Base-by-base conservation (phyloP, 306 rosid genomes). In the Gleditsia sinensis region DNA sequence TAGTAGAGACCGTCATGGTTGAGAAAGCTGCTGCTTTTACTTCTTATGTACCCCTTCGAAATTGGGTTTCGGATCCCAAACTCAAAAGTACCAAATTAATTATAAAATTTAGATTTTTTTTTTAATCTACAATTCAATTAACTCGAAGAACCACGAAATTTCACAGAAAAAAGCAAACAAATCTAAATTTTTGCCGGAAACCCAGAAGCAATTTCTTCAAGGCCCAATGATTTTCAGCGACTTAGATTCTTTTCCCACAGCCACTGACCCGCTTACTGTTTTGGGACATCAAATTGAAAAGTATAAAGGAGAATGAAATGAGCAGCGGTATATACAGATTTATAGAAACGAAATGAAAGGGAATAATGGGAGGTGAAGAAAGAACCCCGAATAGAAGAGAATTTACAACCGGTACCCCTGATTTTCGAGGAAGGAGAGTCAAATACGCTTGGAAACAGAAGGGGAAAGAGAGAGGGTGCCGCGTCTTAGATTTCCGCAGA, bases 1-100 rank as follows among this genome's bases (percentile, higher is more conserved):
- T 86, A 30, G 92, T 76, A 6, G 94, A 91, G 4, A 86, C 94
- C 27, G 81, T 74, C 91, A 89, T 89, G 85, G 11, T 66, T 25
- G 48, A 42, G 48, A 42, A 42, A 36, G n/a, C n/a, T n/a, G n/a
- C n/a, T n/a, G n/a, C 67, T 48, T 48, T 33, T 33, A 3, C 48
- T 58, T 30, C 42, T 21, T 16, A 25, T 59, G 7, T 60, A 17
- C 66, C 27, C 27, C 64, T 32, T 19, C 13, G 3, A 51, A 19
- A 32, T 27, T 59, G 66, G 43, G 27, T 59, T 33, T 32, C 16
- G 8, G 25, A 34, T 36, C 30, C 9, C 10, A 61, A 61, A 61
- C 16, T 32, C 45, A 3, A 10, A n/a, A 32, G 14, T 10, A 59
- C 53, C 13, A 37, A 21, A 36, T 2, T 20, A 33, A 68, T 23